These are phyloP conservation scores for Sphagnurus paluster DNA, from an alignment of 1,284 basidiomycete genomes.

Conservation along the genomic window DNA sequence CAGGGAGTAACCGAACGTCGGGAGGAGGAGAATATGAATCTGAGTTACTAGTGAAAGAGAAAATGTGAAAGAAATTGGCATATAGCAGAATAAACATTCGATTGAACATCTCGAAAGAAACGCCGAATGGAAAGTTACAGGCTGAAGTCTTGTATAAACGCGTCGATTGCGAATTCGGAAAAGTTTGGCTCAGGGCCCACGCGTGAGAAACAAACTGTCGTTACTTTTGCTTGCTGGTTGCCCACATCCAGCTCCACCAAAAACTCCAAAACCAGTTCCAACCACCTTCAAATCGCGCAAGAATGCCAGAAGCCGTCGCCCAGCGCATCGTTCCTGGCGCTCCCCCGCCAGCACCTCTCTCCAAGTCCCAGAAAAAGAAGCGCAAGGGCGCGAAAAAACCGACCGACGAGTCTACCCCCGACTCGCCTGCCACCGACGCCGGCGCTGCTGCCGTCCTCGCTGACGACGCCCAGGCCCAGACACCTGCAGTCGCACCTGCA, in stretches of 20 bases:
- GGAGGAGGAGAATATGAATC: no score
- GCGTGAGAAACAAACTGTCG: no score
- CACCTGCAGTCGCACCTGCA: slow-evolving; percentile 50
- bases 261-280: slow-evolving; percentile 12
- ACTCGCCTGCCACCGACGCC: slow-evolving; percentile 37
- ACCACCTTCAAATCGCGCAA: slow-evolving; percentile 10
- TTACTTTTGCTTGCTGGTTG: no score
- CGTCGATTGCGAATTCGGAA: no score
- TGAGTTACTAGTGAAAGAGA: no score
- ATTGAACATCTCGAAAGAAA: no score
- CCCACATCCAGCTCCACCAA: slow-evolving; percentile 17
- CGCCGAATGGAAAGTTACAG: no score
- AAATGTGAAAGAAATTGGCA: no score
- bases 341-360: slow-evolving; percentile 53
- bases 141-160: no score
- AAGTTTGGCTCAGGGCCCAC: no score
- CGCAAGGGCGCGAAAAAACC: slow-evolving; percentile 53
- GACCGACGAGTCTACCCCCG: slow-evolving; percentile 19
- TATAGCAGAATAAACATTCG: no score
- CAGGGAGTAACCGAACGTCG: no score
- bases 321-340: slow-evolving; percentile 75
- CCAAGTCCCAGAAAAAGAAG: slow-evolving; percentile 71
- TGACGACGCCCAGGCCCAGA: slow-evolving; percentile 46
- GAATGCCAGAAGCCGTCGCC: slow-evolving; percentile 46
- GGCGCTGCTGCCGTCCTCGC: slow-evolving; percentile 48